Evolutionary conservation across 768 basidiomycete species (phyloP), one percentile per base, ranked within the genome.

Genomic region (Russula emetica): DNA sequence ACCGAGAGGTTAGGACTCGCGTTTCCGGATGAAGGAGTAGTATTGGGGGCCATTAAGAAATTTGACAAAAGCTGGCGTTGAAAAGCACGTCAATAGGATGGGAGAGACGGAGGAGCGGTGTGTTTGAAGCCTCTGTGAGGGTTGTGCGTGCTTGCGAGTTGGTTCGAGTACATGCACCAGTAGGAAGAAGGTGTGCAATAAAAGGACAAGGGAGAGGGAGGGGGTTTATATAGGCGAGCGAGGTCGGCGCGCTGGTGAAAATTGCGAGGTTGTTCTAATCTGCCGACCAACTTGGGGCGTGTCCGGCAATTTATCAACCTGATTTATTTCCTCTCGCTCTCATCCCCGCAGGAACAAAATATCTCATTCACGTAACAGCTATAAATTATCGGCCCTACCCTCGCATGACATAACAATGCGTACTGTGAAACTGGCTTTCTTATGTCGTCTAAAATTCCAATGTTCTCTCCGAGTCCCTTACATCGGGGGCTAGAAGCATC

Each of bases 111-210:
- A 70, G 90, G 83, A 73, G 78, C 78, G 69, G 88, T 85, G 82
- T 95, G 94, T 75, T 90, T 94, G 72, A 73, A 75, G 80, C 94
- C 94, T 85, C 92, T 83, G 80, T 90, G 83, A 71, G 83, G 82
- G 79, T 95, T 95, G 80, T 95, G 93, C 70, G 85, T 79, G 77
- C 88, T 90, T 77, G 88, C 86, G 70, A 94, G 88, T 76, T 88
- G 87, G 90, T 95, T 94, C 69, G 90, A 92, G 90, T 87, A 96
- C 93, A 94, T 94, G 84, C 88, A 92, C 71, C 59, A 53, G 71
- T 22, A 42, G 28, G 28, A 44, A 44, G 59, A 13, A 9, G 4
- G 38, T 16, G 56, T 45, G 28, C 24, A 22, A 55, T 18, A 53
- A 42, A 47, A 30, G n/a, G 30, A 16, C 1, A n/a, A 13, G 38